Percentiles rank a stretch among this genome's conserved stretches.
These are phyloP conservation scores for Candida verbasci DNA, from an alignment of 805 yeast species.

Conservation along the genomic window DNA sequence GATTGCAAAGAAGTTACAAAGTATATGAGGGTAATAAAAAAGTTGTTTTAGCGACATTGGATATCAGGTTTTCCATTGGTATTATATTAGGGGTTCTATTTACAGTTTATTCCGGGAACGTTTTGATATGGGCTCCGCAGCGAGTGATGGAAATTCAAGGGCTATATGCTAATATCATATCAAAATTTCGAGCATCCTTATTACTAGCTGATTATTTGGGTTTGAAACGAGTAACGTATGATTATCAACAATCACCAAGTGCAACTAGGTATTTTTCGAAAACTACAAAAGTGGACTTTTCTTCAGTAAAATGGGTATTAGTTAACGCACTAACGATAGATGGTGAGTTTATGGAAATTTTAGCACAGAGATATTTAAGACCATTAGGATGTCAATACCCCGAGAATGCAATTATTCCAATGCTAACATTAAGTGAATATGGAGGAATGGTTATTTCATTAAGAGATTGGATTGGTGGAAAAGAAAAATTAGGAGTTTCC, in stretches of 20 bases:
- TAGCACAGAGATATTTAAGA: slow-evolving; percentile 83
- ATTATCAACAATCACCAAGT: slow-evolving; percentile 87
- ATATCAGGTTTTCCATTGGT: slow-evolving; percentile 64
- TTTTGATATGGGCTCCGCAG: slow-evolving; percentile 75
- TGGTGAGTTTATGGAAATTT: slow-evolving; percentile 85
- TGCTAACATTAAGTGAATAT: slow-evolving; percentile 83
- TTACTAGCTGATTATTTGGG: slow-evolving; percentile 84
- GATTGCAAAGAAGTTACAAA: slow-evolving; percentile 36
- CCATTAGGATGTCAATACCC: slow-evolving; percentile 85
- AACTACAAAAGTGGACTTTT: slow-evolving; percentile 68
- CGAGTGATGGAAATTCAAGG: slow-evolving; percentile 76
- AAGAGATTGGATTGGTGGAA: slow-evolving; percentile 83
- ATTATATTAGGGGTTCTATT: slow-evolving; percentile 75
- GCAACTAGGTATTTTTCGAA: slow-evolving; percentile 76
- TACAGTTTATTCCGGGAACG: slow-evolving; percentile 80
- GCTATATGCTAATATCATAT: slow-evolving; percentile 74
- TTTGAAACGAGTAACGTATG: slow-evolving; percentile 83
- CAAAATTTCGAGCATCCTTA: slow-evolving; percentile 66
- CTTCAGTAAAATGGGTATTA: slow-evolving; percentile 82
- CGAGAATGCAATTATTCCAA: slow-evolving; percentile 76
- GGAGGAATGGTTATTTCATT: slow-evolving; percentile 94
- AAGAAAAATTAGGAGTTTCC: slow-evolving; percentile 46
- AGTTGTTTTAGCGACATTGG: slow-evolving; percentile 47
- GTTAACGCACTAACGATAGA: slow-evolving; percentile 87
- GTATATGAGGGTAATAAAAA: slow-evolving; percentile 40